phyloP scores from a whole-genome alignment of 2,329 filamentous ascomycete species.

The Calonectria crousiana region DNA sequence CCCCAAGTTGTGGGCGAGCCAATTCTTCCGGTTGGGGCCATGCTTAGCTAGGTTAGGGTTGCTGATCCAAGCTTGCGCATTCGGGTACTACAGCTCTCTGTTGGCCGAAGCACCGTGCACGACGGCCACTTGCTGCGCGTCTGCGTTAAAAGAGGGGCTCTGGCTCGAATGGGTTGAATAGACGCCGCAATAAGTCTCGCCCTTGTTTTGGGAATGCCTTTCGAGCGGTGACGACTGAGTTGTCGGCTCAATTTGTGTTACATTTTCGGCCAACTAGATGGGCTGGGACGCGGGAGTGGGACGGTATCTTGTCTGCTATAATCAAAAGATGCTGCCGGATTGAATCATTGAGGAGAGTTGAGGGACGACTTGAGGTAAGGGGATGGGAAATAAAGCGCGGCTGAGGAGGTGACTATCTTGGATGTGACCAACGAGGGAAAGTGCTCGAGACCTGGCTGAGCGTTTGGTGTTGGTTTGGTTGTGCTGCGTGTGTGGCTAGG shows the following conservation, averaged over 20 bases:
- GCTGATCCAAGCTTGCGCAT: slow-evolving; percentile 48
- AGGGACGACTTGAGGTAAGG: background rate
- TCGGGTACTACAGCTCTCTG: slow-evolving; percentile 40
- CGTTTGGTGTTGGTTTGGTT: slow-evolving; percentile 5
- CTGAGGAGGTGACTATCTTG: background rate
- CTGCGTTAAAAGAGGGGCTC: slow-evolving; percentile 26
- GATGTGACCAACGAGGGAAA: background rate
- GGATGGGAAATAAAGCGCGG: background rate
- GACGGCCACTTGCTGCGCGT: slow-evolving; percentile 33
- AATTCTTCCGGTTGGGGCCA: slow-evolving; percentile 49
- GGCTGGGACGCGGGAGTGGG: slow-evolving; percentile 25
- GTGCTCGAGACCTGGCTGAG: background rate
- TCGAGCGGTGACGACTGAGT: slow-evolving; percentile 34
- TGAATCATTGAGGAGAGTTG: background rate
- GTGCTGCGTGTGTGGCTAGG: background rate
- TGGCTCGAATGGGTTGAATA: slow-evolving; percentile 47
- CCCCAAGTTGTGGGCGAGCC: slow-evolving; percentile 37
- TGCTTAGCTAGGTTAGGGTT: slow-evolving; percentile 43
- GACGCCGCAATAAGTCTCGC: slow-evolving; percentile 40
- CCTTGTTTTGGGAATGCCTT: slow-evolving; percentile 20
- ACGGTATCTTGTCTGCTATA: slow-evolving; percentile 5
- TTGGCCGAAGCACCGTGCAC: slow-evolving; percentile 8
- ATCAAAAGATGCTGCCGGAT: background rate
- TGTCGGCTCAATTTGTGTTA: slow-evolving; percentile 23
- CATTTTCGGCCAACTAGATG: slow-evolving; percentile 24